Evolutionary conservation across 139 green algal genomes (phyloP), one percentile per base, ranked within the genome.

Genomic region (Mesotaenium endlicherianum): DNA sequence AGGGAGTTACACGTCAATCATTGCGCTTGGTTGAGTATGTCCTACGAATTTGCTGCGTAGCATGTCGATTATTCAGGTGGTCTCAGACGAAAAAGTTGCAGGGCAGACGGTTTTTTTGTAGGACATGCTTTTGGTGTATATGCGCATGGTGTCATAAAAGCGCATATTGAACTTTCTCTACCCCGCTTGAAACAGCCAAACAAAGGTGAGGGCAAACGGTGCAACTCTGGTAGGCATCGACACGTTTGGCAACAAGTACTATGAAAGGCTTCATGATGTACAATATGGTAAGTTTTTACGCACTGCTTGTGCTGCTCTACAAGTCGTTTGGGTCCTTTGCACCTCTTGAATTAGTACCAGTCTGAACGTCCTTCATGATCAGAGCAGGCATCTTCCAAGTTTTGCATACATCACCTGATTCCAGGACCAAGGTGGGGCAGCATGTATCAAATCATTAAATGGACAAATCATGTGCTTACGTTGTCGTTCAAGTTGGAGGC

Each of bases 171-270:
- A 20, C 20, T 64, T 34, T 64, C 60, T 14, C 49, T 14, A 59
- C 49, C 14, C 49, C 49, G 14, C 16, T 16, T 59, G 49, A 30
- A 16, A 57, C 77, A 83, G 77, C 34, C 36, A 86, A n/a, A 86
- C 80, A 2, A 86, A 86, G 53, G 30, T 50, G 43, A 58, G 80
- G 11, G 42, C 41, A 3, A 42, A 70, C 14, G 80, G 80, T 4
- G 8, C 70, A 5, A 75, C 30, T 6, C 44, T 87, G 55, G 72
- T 87, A 57, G 81, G 81, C 0, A 40, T 50, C 26, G 81, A 87
- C 71, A 41, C 43, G 43, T 50, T 55, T 16, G 81, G 81, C 8
- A 87, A 87, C 74, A 87, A 87, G 74, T 87, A 87, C 74, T 87
- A 77, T 53, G 70, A 87, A 72, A 77, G n/a, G 71, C 50, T 87